These are phyloP conservation scores for Lactarius sanguifluus DNA, from an alignment of 768 basidiomycete genomes.

Conservation along the genomic window DNA sequence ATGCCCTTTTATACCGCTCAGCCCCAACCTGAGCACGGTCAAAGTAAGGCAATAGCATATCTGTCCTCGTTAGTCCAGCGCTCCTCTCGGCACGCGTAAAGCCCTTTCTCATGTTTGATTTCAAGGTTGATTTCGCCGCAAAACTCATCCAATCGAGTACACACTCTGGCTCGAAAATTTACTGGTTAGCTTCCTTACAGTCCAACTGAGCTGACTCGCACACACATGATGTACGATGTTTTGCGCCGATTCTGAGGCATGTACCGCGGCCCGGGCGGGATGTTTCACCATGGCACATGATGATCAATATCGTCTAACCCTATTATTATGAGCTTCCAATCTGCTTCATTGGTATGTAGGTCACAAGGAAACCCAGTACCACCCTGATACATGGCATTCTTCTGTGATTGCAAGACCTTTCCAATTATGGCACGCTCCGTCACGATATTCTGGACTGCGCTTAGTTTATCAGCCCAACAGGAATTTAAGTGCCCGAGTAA, in stretches of 20 bases:
- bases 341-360: neutral
- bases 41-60: neutral
- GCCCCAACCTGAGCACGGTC: neutral
- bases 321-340: neutral
- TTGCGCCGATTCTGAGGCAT: neutral
- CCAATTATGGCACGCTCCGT: neutral
- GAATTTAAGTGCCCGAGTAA: neutral
- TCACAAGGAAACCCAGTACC: neutral
- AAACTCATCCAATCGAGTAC: neutral
- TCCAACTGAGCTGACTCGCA: neutral
- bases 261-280: neutral
- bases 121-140: neutral
- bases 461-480: neutral
- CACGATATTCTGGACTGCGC: neutral
- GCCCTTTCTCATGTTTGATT: neutral
- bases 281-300: neutral
- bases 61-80: neutral
- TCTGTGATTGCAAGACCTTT: neutral
- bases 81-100: neutral
- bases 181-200: neutral
- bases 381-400: neutral
- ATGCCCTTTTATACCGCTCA: neutral
- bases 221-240: neutral
- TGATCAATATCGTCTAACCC: neutral
- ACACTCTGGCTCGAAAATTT: neutral